Evolutionary conservation across 495 filamentous ascomycete genomes (phyloP), one percentile per base, ranked within the genome.

Genomic region (Neurospora discreta): DNA sequence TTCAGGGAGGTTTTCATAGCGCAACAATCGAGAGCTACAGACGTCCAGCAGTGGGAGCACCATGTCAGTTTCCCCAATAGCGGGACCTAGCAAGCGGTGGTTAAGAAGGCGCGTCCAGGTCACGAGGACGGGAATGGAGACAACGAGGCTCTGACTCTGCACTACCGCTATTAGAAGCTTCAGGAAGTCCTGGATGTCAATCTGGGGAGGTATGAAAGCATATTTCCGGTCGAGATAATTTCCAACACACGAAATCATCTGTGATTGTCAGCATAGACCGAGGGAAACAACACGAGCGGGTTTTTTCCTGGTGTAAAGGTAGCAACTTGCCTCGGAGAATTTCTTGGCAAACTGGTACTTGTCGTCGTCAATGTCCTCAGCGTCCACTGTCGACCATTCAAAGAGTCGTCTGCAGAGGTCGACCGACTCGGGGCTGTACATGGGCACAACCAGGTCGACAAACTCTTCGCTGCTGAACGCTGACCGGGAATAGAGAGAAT

Each of bases 341-440:
- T 94, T 97, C 83, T 98, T 98, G 26, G 91, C 89, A 74, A 98
- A 89, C 41, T 92, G 87, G 78, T 99, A 98, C 78, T 93, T 95
- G 72, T 93, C 91, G 71, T 98, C 93, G 76, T 97, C 92, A 39
- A 94, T 87, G 76, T 95, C 89, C 60, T 90, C 84, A 9, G 91
- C 85, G 69, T 95, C 91, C 71, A 95, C 90, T 7, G 89, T 80
- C 1, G 93, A 92, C 92, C 92, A 97, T 74, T 93, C 87, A 76
- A 91, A 95, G 36, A 97, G 85, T 72, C 88, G 87, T 73, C 87
- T 87, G 70, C 94, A 87, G n/a, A 96, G 85, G 36, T 84, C 84
- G 43, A 97, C 85, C 72, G 89, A 90, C 41, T 91, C 88, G 23
- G 84, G 79, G 72, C 88, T 85, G 75, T 92, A 95, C 85, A 97